Evolutionary conservation across 495 filamentous ascomycete genomes (phyloP), one percentile per base, ranked within the genome.

Genomic region (Tuber calosporum): DNA sequence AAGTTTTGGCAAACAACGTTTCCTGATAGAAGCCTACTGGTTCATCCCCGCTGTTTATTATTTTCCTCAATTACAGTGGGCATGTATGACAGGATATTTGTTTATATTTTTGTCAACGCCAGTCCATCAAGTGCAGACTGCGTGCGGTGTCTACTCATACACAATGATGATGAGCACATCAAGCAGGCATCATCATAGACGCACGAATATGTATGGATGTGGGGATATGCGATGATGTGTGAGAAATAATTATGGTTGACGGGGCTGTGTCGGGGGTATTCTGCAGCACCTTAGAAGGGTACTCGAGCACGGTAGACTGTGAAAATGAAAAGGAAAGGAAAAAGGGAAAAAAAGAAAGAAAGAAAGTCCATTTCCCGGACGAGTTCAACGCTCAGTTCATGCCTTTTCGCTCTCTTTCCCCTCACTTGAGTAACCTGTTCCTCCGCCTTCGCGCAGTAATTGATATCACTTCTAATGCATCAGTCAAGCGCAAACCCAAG

Each of bases 401-500:
- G 66, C 42, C 53, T 26, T 40, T 74, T 40, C 41, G n/a, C 42
- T 39, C 71, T 41, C 45, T 40, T 67, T 73, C 41, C 42, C 66
- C 40, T 68, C 58, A 76, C 74, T 76, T 74, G 67, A 67, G 22
- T 34, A 48, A 43, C 45, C 30, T 38, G 48, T 66, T 72, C 68
- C 30, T 69, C 42, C 69, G 43, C 66, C 62, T 37, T 41, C 40
- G 42, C 53, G 22, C 66, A 69, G 72, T 69, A 73, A 39, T 37
- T 69, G 72, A 37, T 69, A 69, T 48, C 68, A 38, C 41, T 73
- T n/a, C 66, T 67, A 7, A 48, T 48, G 0, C 45, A 69, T 36
- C 69, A 72, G 30, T 69, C 43, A 34, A 53, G 69, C 66, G 39
- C 72, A 74, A 77, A 73, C 20, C 69, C 42, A 70, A 62, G 67